A percentile compares a stretch with the other conserved stretches of the same genome.
Evolutionary conservation across 306 rosid species (phyloP).

Genomic region (Casuarina equisetifolia): DNA sequence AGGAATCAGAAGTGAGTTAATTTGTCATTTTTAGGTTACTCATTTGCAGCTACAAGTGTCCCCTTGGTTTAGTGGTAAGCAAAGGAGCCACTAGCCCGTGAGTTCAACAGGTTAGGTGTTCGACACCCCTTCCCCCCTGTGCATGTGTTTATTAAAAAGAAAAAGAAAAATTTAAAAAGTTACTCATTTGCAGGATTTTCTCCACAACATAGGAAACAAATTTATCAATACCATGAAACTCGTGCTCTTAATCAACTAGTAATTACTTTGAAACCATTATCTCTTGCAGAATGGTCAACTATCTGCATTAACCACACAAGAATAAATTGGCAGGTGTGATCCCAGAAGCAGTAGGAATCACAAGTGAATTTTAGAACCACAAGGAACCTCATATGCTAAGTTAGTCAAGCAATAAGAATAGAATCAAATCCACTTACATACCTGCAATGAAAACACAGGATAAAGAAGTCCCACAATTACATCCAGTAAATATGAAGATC

Average conservation of each 20-base stretch:
- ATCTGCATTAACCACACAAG: not conserved
- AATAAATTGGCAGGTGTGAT: not conserved
- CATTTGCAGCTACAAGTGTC: too few relatives aligned
- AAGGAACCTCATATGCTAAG: not conserved
- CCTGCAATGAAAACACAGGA: constrained; percentile 97
- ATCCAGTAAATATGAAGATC: constrained; percentile 80
- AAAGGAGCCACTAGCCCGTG: too few relatives aligned
- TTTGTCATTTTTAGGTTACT: too few relatives aligned
- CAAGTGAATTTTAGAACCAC: constrained; percentile 5
- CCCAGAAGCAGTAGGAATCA: not conserved
- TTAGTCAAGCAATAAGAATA: constrained; percentile 4
- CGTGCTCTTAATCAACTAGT: not conserved
- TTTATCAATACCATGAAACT: constrained; percentile 5
- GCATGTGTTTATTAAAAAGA: too few relatives aligned
- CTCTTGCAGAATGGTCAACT: not conserved
- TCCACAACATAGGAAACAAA: not conserved
- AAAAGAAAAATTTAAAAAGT: not conserved
- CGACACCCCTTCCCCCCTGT: too few relatives aligned
- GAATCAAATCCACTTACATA: constrained; percentile 33
- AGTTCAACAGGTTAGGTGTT: too few relatives aligned
- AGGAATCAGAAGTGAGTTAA: too few relatives aligned
- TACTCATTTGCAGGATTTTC: constrained; percentile 13
- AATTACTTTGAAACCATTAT: not conserved
- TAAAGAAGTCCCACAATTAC: constrained; percentile 83
- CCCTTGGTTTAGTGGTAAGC: too few relatives aligned